These are phyloP conservation scores for Pseudocercospora vitis DNA, from an alignment of 2,329 filamentous ascomycete genomes.

Conservation along the genomic window DNA sequence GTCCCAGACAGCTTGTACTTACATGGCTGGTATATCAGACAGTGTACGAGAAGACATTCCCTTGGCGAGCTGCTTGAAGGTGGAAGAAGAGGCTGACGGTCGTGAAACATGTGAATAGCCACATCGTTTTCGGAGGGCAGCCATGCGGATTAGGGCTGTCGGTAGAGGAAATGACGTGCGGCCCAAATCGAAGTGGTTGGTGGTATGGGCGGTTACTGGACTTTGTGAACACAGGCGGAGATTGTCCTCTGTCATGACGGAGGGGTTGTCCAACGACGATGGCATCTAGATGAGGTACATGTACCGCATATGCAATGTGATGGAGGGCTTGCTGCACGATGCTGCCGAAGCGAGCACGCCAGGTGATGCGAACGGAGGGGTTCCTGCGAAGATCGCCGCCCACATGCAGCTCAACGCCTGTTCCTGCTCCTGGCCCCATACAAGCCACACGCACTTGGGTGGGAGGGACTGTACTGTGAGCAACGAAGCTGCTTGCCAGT, in stretches of 20 bases:
- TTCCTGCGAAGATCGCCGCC: not conserved
- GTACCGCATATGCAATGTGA: too few species aligned
- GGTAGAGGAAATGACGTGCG: not conserved
- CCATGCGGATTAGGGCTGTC: not conserved
- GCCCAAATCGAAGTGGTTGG: not conserved
- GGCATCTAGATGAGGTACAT: too few species aligned
- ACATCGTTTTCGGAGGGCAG: not conserved
- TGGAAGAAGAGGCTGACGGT: slow-evolving; percentile 1
- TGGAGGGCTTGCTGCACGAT: not conserved
- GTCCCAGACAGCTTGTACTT: slow-evolving; percentile 1
- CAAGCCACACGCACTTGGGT: too few species aligned
- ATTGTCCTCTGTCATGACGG: not conserved
- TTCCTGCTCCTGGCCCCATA: not conserved
- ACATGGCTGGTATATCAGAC: slow-evolving; percentile 7
- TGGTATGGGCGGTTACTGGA: not conserved
- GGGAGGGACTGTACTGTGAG: too few species aligned
- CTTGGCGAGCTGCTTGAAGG: not conserved
- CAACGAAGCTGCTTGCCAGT: too few species aligned
- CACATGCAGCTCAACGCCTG: slow-evolving; percentile 1
- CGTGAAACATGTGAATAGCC: not conserved
- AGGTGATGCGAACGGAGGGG: not conserved
- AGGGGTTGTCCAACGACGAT: too few species aligned
- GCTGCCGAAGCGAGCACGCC: not conserved
- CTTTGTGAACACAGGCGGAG: not conserved
- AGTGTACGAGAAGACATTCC: slow-evolving; percentile 1